A percentile compares a stretch with the other conserved stretches of the same genome.
Evolutionary conservation across 2,329 filamentous ascomycete genomes (phyloP).

Genomic region (Drechslerella dactyloides): DNA sequence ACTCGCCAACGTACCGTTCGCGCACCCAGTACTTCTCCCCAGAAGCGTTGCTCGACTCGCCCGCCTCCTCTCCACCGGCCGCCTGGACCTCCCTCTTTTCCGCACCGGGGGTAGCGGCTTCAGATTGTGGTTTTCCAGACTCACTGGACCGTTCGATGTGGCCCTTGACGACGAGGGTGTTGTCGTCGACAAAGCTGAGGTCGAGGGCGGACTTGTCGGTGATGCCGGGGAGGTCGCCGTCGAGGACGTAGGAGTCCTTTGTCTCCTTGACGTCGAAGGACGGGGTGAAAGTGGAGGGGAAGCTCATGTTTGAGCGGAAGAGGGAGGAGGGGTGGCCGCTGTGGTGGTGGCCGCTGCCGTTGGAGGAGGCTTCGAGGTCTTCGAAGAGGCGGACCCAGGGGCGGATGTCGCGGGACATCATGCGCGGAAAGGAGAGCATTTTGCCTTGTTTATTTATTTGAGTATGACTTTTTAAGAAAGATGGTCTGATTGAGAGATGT

Average conservation of each 20-base stretch:
- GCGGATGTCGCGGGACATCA: slow-evolving; percentile 40
- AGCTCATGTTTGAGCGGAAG: slow-evolving; percentile 38
- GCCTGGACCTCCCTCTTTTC: slow-evolving; percentile 25
- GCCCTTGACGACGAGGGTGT: slow-evolving; percentile 62
- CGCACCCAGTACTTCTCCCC: slow-evolving; percentile 50
- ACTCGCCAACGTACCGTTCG: slow-evolving; percentile 51
- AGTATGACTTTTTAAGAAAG: not conserved
- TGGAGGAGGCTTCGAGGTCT: slow-evolving; percentile 22
- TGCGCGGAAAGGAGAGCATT: slow-evolving; percentile 42
- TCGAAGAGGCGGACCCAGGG: slow-evolving; percentile 44
- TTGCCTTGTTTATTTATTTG: slow-evolving; percentile 6
- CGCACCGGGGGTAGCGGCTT: slow-evolving; percentile 28
- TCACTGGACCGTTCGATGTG: slow-evolving; percentile 57
- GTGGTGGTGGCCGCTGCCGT: slow-evolving; percentile 6
- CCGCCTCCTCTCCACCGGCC: slow-evolving; percentile 5
- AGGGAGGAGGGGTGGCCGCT: not conserved
- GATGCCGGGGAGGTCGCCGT: slow-evolving; percentile 62
- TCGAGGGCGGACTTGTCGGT: slow-evolving; percentile 60
- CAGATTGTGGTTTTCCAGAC: slow-evolving; percentile 11
- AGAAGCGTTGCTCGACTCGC: slow-evolving; percentile 15
- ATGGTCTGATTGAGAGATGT: not conserved
- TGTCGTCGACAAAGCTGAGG: slow-evolving; percentile 62
- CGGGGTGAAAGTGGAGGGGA: slow-evolving; percentile 58
- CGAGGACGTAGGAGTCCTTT: slow-evolving; percentile 60
- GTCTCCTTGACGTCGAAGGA: slow-evolving; percentile 62